Evolutionary conservation across 1,139 yeast species (phyloP), one percentile per base, ranked within the genome.

Genomic region (Blastobotrys niveus): DNA sequence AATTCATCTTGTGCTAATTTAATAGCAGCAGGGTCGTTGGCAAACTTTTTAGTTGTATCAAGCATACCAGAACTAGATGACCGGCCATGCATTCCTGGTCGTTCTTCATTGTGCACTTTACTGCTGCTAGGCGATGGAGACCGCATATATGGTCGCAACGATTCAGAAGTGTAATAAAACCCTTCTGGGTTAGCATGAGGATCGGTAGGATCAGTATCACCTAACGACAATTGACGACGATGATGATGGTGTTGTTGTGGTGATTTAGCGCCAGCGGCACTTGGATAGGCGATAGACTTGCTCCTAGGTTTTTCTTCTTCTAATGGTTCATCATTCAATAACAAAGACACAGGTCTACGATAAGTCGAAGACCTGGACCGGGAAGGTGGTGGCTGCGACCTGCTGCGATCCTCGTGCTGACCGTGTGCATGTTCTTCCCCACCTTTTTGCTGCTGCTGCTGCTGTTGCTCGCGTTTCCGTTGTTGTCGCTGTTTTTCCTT

Each of bases 271-370:
- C 10, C 18, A 14, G 34, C 18, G 2, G 30, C 19, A 8, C 18
- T 12, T 24, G 34, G 34, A 14, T 19, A 3, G 17, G 19, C 34
- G 27, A 30, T 12, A 3, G 35, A 30, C 24, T 40, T 40, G 20
- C 36, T 20, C 12, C 38, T 32, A 14, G 5, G 26, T 18, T 45
- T 42, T 15, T 49, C 47, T 15, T 42, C 42, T 9, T 51, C 43
- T 17, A 44, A 19, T n/a, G 45, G 45, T 17, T 45, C 52, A 33
- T 52, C 54, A 35, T 52, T 51, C 29, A 52, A 34, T 21, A 52
- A 39, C 22, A 52, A 38, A 15, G 55, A 51, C 7, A 49, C 50
- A 1, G 53, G 50, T n/a, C 46, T 40, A 10, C 43, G 30, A 14
- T 38, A 12, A 24, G 24, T 15, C 12, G 3, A 17, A 15, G 17